Conservation (phyloP, 805 yeast species). For the Teunomyces panamensis region DNA sequence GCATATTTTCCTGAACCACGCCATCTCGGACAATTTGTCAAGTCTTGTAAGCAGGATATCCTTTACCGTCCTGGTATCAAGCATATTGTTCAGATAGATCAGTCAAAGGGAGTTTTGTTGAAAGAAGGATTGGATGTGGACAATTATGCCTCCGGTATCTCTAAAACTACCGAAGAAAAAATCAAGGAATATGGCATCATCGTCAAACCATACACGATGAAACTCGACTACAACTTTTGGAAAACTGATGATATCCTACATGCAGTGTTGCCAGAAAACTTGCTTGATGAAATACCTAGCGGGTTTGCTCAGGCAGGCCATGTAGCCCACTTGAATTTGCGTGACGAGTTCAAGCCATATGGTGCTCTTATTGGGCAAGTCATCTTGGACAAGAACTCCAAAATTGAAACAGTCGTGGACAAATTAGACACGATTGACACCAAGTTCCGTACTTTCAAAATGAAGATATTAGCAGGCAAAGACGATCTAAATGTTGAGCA, state of each 20-base stretch:
- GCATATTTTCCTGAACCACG: slow-evolving; percentile 69
- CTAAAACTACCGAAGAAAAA: slow-evolving; percentile 41
- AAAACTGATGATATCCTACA: slow-evolving; percentile 80
- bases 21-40: slow-evolving; percentile 59
- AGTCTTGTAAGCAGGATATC: slow-evolving; percentile 55
- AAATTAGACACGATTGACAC: slow-evolving; percentile 85
- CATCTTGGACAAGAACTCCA: slow-evolving; percentile 80
- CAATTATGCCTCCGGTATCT: slow-evolving; percentile 32
- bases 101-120: slow-evolving; percentile 56
- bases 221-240: slow-evolving; percentile 78
- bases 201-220: slow-evolving; percentile 51
- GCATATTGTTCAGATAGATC: slow-evolving; percentile 50
- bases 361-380: slow-evolving; percentile 84
- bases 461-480: slow-evolving; percentile 91
- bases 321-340: slow-evolving; percentile 85
- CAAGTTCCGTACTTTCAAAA: slow-evolving; percentile 84
- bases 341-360: slow-evolving; percentile 81
- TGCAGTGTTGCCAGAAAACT: slow-evolving; percentile 71
- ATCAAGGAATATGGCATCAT: slow-evolving; percentile 47
- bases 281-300: slow-evolving; percentile 73
- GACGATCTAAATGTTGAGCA: slow-evolving; percentile 77
- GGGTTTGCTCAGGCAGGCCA: slow-evolving; percentile 95
- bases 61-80: slow-evolving; percentile 68
- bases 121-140: slow-evolving; percentile 40
- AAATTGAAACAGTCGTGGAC: slow-evolving; percentile 85